Evolutionary conservation across 305 asterid genomes (phyloP).

Genomic region (Ajuga reptans): DNA sequence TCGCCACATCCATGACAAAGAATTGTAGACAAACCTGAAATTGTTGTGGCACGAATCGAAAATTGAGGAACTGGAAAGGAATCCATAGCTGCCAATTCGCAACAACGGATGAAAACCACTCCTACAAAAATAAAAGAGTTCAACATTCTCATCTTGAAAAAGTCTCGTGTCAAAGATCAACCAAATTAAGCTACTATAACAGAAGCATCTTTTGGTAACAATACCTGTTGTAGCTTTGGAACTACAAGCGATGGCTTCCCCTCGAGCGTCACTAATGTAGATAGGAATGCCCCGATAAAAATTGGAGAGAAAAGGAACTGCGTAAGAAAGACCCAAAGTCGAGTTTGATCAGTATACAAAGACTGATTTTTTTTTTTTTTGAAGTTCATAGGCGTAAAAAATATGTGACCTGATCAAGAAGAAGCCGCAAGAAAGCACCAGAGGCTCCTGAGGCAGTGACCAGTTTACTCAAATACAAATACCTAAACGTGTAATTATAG

Average conservation of each 20-base stretch:
- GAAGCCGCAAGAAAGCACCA: conserved; percentile 65
- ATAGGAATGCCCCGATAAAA: conserved; percentile 66
- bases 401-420: conserved; percentile 71
- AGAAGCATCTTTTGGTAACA: neutral
- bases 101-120: conserved; percentile 81
- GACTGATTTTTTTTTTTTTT: neutral
- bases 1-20: neutral
- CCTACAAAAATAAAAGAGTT: conserved; percentile 34
- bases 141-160: neutral
- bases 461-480: conserved; percentile 71
- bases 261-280: conserved; percentile 72
- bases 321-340: conserved; percentile 15
- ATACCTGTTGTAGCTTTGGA: conserved; percentile 89
- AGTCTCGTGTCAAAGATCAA: neutral
- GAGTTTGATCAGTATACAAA: neutral
- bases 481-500: conserved; percentile 39
- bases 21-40: conserved; percentile 58
- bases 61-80: conserved; percentile 92
- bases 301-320: conserved; percentile 80
- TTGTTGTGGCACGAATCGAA: conserved; percentile 87
- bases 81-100: conserved; percentile 98
- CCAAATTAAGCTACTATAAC: neutral
- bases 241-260: conserved; percentile 67
- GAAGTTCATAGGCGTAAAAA: neutral
- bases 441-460: conserved; percentile 61